phyloP scores from a whole-genome alignment of 106 monocot genomes.

The Acanthochlamys bracteata region DNA sequence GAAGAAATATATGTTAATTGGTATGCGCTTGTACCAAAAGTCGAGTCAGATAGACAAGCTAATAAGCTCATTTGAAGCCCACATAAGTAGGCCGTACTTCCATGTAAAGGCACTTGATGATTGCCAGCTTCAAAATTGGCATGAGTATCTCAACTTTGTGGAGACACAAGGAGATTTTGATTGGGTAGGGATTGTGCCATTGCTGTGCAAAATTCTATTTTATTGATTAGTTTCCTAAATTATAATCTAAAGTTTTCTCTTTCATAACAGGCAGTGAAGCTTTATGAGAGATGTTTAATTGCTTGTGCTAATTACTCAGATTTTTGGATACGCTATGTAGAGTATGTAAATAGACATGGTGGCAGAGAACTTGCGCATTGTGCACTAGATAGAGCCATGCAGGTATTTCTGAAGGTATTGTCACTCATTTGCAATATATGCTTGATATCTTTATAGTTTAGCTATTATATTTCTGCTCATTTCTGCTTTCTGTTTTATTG shows the following conservation, averaged over 20 bases:
- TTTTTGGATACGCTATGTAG: slow-evolving; percentile 95
- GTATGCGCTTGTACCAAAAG: slow-evolving; percentile 40
- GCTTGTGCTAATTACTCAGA: slow-evolving; percentile 98
- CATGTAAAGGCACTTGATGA: slow-evolving; percentile 75
- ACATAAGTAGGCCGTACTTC: slow-evolving; percentile 63
- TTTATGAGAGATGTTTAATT: slow-evolving; percentile 99
- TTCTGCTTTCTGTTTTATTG: too few species aligned
- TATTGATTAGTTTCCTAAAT: slow-evolving; percentile 13
- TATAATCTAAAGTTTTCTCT: slow-evolving; percentile 7
- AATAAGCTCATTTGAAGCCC: slow-evolving; percentile 54
- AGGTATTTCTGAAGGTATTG: slow-evolving; percentile 67
- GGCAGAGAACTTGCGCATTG: slow-evolving; percentile 70
- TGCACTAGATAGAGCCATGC: slow-evolving; percentile 55
- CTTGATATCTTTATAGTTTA: not conserved
- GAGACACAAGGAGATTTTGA: slow-evolving; percentile 90
- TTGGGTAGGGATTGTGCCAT: slow-evolving; percentile 51
- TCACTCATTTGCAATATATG: not conserved
- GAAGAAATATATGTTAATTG: slow-evolving; percentile 46
- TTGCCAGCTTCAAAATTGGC: slow-evolving; percentile 73
- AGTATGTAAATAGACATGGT: slow-evolving; percentile 71
- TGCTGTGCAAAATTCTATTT: not conserved
- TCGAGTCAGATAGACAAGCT: slow-evolving; percentile 49
- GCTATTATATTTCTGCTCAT: too few species aligned
- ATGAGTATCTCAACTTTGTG: slow-evolving; percentile 85
- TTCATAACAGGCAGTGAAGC: slow-evolving; percentile 74